Evolutionary conservation across 208 protist species (phyloP), one percentile per base, ranked within the genome.

Genomic region (Acanthamoeba royreba): DNA sequence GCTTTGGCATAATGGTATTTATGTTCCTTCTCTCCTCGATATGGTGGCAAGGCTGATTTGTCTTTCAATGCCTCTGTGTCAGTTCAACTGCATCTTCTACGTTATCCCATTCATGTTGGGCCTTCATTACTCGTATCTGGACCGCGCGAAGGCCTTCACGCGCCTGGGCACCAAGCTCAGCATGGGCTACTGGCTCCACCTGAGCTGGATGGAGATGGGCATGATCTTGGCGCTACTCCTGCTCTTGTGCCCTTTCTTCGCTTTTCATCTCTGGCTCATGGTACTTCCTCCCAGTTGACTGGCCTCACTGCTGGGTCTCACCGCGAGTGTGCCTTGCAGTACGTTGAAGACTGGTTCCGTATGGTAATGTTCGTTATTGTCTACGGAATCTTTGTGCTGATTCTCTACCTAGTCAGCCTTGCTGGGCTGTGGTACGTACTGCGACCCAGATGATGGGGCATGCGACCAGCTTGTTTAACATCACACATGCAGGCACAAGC

Each of bases 81-180:
- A 83, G 87, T 92, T 79, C 61, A 92, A 92, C 63, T 92, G 53
- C 58, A 47, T 33, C 87, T 81, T 92, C 61, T 92, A 92, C 45
- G 87, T 92, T 40, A n/a, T 92, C 13, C 87, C 87, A 8, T 92
- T 92, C 87, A n/a, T 92, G n/a, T 52, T 92, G 53, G 87, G 87
- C 15, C 53, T 92, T 8, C 87, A 81, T 28, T 92, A 63, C 63
- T 63, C 87, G 17, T n/a, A 53, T 3, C 9, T 92, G 43, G 87
- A 92, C 8, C 25, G 25, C 28, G n/a, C 45, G 31, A 58, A 72
- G 53, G 31, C 45, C 35, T 40, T 92, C 42, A 79, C 33, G 11
- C 58, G 87, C 8, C 43, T 92, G 35, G 45, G 87, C 87, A 55
- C 47, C 61, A 72, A 92, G 28, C 15, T 92, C 22, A 79, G 43